These are phyloP conservation scores for Fusarium denticulatum DNA, from an alignment of 2,329 filamentous ascomycete species.

Conservation along the genomic window DNA sequence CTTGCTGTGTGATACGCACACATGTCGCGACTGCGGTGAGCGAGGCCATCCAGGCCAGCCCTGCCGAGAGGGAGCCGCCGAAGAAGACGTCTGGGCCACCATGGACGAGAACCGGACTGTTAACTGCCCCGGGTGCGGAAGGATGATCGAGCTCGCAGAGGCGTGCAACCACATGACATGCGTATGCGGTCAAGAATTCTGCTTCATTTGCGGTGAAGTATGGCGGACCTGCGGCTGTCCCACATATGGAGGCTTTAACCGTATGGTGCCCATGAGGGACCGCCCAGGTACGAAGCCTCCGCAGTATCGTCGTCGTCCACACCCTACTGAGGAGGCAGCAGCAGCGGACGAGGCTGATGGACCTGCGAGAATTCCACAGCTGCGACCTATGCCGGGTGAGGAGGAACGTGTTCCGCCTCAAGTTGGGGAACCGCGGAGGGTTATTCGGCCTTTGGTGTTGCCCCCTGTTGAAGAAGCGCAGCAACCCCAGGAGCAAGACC, in stretches of 20 bases:
- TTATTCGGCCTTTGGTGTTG: not conserved
- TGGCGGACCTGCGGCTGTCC: constrained; percentile 55
- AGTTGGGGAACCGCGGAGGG: not conserved
- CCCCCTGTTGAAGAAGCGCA: not conserved
- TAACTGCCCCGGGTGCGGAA: constrained; percentile 38
- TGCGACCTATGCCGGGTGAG: constrained; percentile 18
- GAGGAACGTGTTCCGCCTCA: not conserved
- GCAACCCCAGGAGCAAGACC: not conserved
- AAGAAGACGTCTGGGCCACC: constrained; percentile 39
- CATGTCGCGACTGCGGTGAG: constrained; percentile 21
- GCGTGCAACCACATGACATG: constrained; percentile 50
- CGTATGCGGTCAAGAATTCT: constrained; percentile 59
- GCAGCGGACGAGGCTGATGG: not conserved
- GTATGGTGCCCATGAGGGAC: constrained; percentile 8
- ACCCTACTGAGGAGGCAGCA: not conserved
- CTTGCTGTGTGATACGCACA: constrained; percentile 12
- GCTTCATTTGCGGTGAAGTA: constrained; percentile 55
- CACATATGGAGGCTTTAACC: not conserved
- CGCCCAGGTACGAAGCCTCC: constrained; percentile 33
- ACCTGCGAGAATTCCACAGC: constrained; percentile 19
- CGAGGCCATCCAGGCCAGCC: constrained; percentile 10
- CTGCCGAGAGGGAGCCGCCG: constrained; percentile 14
- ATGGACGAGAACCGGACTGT: constrained; percentile 39
- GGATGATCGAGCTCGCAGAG: constrained; percentile 29
- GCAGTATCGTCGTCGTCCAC: constrained; percentile 20